Evolutionary conservation across 129 eudicot genomes (phyloP), one percentile per base, ranked within the genome.

Genomic region (Lonicera japonica): DNA sequence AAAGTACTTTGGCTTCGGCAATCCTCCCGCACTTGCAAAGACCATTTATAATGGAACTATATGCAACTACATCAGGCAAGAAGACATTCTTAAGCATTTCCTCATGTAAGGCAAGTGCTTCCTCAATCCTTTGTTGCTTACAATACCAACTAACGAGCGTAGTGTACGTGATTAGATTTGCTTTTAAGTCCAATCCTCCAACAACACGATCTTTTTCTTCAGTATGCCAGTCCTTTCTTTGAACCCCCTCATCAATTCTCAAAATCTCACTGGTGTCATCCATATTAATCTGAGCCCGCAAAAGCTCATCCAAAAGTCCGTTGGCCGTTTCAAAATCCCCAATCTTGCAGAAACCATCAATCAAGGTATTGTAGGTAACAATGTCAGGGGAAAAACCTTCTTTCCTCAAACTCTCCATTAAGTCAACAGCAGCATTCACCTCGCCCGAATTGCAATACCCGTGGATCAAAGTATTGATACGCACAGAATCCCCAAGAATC

Each of bases 331-430:
- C 79, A 63, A 94, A 62, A 68, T 81, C 74, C 54, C 83, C 87
- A 43, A 67, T 73, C 73, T 67, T 77, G 60, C 96, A 79, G 20
- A 83, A 83, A 62, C 84, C 86, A 54, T 81, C 57, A 25, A 94
- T 84, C 82, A 94, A 61, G 65, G 81, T 88, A 70, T 88, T 94
- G 67, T 78, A 88, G 17, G 89, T 88, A 65, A 94, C 78, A 68
- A 79, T 71, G 66, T 94, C 94, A 12, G 96, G 89, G 7, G 47
- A 58, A 5, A 74, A 21, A 11, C 70, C 79, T 60, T 78, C 78
- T 57, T 70, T 54, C 52, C 11, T 71, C 89, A 79, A 74, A 54
- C 70, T 70, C 77, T 68, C 51, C 66, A 85, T 66, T 63, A 74
- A 60, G 57, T 79, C 72, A 14, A 82, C 43, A 54, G 86, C 95